These are phyloP conservation scores for Metschnikowia orientalis DNA, from an alignment of 805 yeast species.

Conservation along the genomic window DNA sequence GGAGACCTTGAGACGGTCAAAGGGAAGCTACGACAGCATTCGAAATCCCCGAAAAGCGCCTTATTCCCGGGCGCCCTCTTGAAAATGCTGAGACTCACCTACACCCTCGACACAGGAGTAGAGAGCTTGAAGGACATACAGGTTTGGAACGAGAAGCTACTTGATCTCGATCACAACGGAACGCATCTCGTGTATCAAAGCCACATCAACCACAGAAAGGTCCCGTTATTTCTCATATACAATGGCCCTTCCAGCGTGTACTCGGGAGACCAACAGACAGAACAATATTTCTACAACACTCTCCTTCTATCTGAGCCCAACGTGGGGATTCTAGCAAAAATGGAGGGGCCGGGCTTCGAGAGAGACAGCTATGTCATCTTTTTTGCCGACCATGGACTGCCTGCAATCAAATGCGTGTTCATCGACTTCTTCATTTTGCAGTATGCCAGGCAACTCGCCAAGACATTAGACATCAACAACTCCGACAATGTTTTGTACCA, in stretches of 20 bases:
- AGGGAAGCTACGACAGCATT: too few relatives aligned
- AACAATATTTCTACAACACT: constrained; percentile 10
- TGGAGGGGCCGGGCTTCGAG: constrained; percentile 1
- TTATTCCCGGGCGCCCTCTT: too few relatives aligned
- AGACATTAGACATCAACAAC: not conserved
- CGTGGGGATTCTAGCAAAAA: constrained; percentile 12
- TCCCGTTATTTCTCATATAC: constrained; percentile 16
- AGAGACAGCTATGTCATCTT: constrained; percentile 21
- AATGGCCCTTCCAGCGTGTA: constrained; percentile 17
- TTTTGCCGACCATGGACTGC: constrained; percentile 17
- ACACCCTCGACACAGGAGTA: constrained; percentile 8
- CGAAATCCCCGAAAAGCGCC: too few relatives aligned
- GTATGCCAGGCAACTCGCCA: constrained; percentile 6
- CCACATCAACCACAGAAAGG: constrained; percentile 9
- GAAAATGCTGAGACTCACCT: constrained; percentile 13
- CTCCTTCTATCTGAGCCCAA: constrained; percentile 4
- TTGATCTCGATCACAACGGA: not conserved
- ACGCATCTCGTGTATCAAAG: constrained; percentile 5
- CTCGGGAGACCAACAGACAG: constrained; percentile 11
- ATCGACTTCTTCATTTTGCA: constrained; percentile 19
- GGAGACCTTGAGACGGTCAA: too few relatives aligned
- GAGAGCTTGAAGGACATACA: constrained; percentile 13
- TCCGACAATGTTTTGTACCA: constrained; percentile 6
- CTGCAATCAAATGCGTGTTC: constrained; percentile 16
- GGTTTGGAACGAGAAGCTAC: constrained; percentile 11